These are phyloP conservation scores for Diplodia sapinea DNA, from an alignment of 2,329 filamentous ascomycete genomes.

Conservation along the genomic window DNA sequence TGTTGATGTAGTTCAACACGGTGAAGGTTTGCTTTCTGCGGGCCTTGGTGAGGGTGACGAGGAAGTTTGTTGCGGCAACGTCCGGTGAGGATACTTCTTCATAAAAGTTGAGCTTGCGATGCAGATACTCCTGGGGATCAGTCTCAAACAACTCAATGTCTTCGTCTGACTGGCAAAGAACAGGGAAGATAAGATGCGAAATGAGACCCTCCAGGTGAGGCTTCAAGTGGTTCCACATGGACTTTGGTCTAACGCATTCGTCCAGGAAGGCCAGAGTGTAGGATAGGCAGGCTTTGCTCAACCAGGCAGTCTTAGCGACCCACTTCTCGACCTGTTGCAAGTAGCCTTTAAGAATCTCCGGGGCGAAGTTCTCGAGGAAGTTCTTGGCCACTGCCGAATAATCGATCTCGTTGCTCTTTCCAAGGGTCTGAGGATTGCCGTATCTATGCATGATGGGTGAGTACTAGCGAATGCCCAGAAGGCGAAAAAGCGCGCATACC, in stretches of 20 bases:
- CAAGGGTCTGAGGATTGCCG: slow-evolving; percentile 80
- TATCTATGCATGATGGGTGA: slow-evolving; percentile 65
- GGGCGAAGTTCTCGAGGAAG: slow-evolving; percentile 89
- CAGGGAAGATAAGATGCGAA: slow-evolving; percentile 92
- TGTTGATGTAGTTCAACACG: slow-evolving; percentile 92
- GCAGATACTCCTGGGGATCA: slow-evolving; percentile 94
- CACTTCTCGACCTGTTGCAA: slow-evolving; percentile 95
- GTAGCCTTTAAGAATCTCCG: slow-evolving; percentile 95
- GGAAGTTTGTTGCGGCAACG: slow-evolving; percentile 93
- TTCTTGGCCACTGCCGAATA: slow-evolving; percentile 84
- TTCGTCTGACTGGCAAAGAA: slow-evolving; percentile 89
- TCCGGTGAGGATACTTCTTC: slow-evolving; percentile 96
- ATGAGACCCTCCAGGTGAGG: slow-evolving; percentile 92
- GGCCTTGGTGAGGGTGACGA: slow-evolving; percentile 91
- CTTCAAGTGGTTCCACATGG: slow-evolving; percentile 94
- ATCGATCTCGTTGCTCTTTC: slow-evolving; percentile 75
- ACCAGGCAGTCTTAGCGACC: slow-evolving; percentile 92
- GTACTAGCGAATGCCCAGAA: slow-evolving; percentile 32
- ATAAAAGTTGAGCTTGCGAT: slow-evolving; percentile 96
- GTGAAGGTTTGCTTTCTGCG: slow-evolving; percentile 95
- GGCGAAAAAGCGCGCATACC: slow-evolving; percentile 56
- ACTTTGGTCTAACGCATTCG: slow-evolving; percentile 95
- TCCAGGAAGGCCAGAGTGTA: slow-evolving; percentile 95
- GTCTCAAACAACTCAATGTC: slow-evolving; percentile 93
- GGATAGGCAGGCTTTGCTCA: slow-evolving; percentile 91